Evolutionary conservation across 202 grass and related monocot genomes (phyloP).

Genomic region (Hordeum pubiflorum): DNA sequence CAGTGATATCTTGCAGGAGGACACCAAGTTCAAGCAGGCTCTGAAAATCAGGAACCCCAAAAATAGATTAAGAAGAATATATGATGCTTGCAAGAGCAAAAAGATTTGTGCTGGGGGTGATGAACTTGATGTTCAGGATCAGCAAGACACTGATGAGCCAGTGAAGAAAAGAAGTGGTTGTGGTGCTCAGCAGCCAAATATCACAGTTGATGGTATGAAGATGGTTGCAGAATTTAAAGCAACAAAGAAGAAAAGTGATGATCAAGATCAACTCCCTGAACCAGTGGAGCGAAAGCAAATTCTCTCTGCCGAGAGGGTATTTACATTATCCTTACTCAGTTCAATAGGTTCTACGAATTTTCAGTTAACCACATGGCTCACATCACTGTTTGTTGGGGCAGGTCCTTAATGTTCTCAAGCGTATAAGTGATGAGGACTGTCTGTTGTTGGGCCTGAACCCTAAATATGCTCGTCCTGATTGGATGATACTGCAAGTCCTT

Average conservation of each 20-base stretch:
- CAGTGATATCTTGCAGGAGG: slow-evolving; percentile 48
- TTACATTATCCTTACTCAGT: not conserved
- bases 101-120: slow-evolving; percentile 78
- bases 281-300: slow-evolving; percentile 89
- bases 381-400: slow-evolving; percentile 23
- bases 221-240: slow-evolving; percentile 97
- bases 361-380: slow-evolving; percentile 23
- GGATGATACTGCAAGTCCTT: slow-evolving; percentile 99
- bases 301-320: slow-evolving; percentile 86
- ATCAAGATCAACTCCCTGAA: slow-evolving; percentile 91
- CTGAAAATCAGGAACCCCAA: slow-evolving; percentile 91
- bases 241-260: slow-evolving; percentile 83
- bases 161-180: slow-evolving; percentile 85
- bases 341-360: not conserved
- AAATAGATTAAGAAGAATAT: slow-evolving; percentile 86
- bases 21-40: slow-evolving; percentile 90
- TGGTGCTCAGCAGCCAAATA: slow-evolving; percentile 95
- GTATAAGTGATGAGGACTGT: slow-evolving; percentile 94
- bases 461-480: slow-evolving; percentile 92
- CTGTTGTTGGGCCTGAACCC: slow-evolving; percentile 77
- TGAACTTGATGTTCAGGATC: slow-evolving; percentile 76
- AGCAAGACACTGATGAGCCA: slow-evolving; percentile 67
- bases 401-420: slow-evolving; percentile 95
- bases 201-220: slow-evolving; percentile 97
- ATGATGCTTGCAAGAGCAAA: slow-evolving; percentile 97